Percentiles rank a stretch among this genome's conserved stretches.
phyloP scores from a whole-genome alignment of 768 basidiomycete genomes.

The Panaeolus papilionaceus region DNA sequence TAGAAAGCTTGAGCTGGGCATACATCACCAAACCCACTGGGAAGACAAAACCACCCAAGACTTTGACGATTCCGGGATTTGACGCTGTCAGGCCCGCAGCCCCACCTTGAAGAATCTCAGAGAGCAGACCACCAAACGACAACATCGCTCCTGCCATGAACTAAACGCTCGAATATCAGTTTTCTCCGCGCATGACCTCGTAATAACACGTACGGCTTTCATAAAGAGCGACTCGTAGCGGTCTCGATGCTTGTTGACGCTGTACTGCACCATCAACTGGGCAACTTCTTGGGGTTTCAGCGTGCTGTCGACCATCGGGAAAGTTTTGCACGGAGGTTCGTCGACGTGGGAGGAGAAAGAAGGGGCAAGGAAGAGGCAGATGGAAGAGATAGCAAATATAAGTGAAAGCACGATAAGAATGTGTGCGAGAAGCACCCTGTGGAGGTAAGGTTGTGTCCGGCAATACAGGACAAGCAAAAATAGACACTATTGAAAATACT shows the following conservation, averaged over 20 bases:
- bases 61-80: conserved; percentile 73
- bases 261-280: conserved; percentile 58
- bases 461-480: not conserved
- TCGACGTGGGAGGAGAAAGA: conserved; percentile 15
- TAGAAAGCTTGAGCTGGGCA: conserved; percentile 20
- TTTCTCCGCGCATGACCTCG: not conserved
- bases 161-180: conserved; percentile 36
- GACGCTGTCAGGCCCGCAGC: conserved; percentile 51
- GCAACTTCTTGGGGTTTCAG: conserved; percentile 67
- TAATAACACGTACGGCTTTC: conserved; percentile 62
- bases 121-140: conserved; percentile 75
- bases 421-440: not conserved
- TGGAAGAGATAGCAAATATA: conserved; percentile 3
- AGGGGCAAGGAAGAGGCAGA: conserved; percentile 17
- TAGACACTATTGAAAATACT: not conserved
- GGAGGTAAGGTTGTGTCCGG: not conserved
- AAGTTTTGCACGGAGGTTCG: conserved; percentile 19
- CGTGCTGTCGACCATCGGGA: conserved; percentile 41
- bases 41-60: conserved; percentile 72
- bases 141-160: conserved; percentile 74
- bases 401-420: not conserved
- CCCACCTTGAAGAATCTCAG: conserved; percentile 66
- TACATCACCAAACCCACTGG: conserved; percentile 82
- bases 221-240: conserved; percentile 65
- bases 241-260: conserved; percentile 67